Conservation (phyloP, 73 alveolate genomes). For the Symbiodinium pilosum region DNA sequence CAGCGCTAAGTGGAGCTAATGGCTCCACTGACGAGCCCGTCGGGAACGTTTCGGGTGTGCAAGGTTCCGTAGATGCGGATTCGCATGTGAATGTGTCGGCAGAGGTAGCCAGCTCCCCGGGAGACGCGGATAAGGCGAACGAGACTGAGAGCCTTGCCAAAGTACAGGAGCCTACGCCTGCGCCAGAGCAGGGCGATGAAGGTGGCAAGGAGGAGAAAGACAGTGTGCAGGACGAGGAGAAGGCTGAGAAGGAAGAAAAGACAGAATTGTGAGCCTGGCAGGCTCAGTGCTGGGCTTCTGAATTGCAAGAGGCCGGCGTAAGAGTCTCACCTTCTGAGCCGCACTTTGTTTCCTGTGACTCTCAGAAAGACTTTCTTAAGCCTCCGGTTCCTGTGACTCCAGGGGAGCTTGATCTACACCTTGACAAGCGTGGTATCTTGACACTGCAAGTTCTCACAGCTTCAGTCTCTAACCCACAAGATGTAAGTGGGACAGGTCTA, state of each 20-base stretch:
- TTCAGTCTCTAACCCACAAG: background rate
- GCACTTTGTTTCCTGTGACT: background rate
- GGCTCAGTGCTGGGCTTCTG: background rate
- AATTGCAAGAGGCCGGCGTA: background rate
- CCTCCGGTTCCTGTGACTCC: background rate
- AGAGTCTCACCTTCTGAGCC: background rate
- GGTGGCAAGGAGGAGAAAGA: background rate
- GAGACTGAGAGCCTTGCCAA: background rate
- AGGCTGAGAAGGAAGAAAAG: background rate
- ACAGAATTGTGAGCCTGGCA: background rate
- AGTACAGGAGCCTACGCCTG: background rate
- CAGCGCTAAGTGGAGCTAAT: too few relatives aligned
- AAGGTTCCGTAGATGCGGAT: background rate
- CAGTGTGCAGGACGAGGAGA: background rate
- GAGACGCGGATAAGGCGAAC: background rate
- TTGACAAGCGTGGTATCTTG: background rate
- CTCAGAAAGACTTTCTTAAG: background rate
- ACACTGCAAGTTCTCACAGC: background rate
- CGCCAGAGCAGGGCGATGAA: background rate
- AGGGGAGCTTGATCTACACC: background rate
- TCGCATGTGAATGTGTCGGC: background rate
- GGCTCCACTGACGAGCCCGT: too few relatives aligned
- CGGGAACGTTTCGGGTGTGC: too few relatives aligned
- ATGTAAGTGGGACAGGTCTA: background rate
- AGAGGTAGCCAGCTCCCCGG: background rate